Base-by-base conservation (phyloP, 2,329 filamentous ascomycete genomes). In the Xylariaceae sp. region DNA sequence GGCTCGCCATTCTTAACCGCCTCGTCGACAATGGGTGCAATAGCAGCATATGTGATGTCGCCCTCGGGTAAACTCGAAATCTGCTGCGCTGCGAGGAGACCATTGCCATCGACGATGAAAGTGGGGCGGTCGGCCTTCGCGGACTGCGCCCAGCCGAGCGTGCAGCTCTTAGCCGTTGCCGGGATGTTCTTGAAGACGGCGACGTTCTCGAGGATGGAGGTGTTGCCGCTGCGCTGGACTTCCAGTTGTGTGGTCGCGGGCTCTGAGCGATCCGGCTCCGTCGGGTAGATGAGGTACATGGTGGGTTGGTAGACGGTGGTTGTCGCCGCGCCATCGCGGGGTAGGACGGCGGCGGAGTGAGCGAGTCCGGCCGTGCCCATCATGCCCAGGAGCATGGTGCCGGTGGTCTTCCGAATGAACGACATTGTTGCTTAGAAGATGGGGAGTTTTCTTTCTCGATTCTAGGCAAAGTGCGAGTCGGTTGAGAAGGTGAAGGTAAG, bases 31-130 rank as follows among this genome's bases (percentile, higher is more conserved):
- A 70, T 70, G 0, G 68, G 59, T 35, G 57, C 60, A 9, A 74
- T 60, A n/a, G 64, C 63, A 50, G 60, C 57, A 54, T 64, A 67
- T 3, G 65, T 68, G 13, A 73, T 42, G 2, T 50, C 53, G 1
- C 48, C 58, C 2, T 57, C 62, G 23, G 61, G 60, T 30, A 57
- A 17, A 2, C 58, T 56, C 10, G 66, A 60, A 1, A 74, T 64
- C 18, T 65, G 71, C 23, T 57, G 62, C 17, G 67, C 56, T 1
- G 59, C 48, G 0, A 69, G 42, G 13, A 69, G 58, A 1, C 70
- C 73, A 42, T 64, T 69, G 35, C 67, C 67, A 11, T 68, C 64
- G 59, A 76, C 74, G 59, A 71, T 70, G 60, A 77, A 75, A 10
- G 53, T 39, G 53, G 69, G 70, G 60, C 72, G 76, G 47, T 73